Percentiles rank a stretch among this genome's conserved stretches.
Conservation (phyloP, 352 stramenopile genomes). For the Phytophthora pluvialis region DNA sequence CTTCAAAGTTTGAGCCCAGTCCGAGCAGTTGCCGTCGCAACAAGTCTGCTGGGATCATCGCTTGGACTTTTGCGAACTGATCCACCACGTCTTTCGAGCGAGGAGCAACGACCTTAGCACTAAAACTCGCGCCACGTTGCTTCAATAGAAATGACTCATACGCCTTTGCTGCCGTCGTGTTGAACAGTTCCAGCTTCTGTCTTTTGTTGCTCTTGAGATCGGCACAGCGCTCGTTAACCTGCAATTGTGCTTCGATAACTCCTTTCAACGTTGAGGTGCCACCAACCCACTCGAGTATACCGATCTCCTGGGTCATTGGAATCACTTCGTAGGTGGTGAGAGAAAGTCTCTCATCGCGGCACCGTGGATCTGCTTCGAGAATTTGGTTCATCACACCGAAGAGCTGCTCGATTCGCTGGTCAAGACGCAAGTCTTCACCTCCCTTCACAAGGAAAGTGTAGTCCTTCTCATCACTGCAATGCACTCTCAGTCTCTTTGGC, state of each 20-base stretch:
- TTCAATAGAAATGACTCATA: conserved; percentile 83
- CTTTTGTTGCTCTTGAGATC: conserved; percentile 75
- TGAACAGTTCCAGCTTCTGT: conserved; percentile 76
- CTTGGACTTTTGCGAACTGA: conserved; percentile 66
- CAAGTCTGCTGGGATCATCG: conserved; percentile 74
- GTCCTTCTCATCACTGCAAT: conserved; percentile 81
- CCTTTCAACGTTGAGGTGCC: conserved; percentile 81
- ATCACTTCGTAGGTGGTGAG: conserved; percentile 89
- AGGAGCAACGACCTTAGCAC: conserved; percentile 69
- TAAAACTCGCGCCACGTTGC: conserved; percentile 70
- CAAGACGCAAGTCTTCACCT: conserved; percentile 91
- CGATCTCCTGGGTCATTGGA: conserved; percentile 86
- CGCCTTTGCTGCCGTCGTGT: conserved; percentile 69
- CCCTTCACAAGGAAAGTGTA: conserved; percentile 92
- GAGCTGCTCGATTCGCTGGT: conserved; percentile 93
- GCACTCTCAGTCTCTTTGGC: conserved; percentile 83
- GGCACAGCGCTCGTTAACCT: conserved; percentile 62
- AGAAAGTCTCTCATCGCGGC: conserved; percentile 65
- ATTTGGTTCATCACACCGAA: conserved; percentile 94
- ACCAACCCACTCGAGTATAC: conserved; percentile 86
- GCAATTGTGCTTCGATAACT: conserved; percentile 76
- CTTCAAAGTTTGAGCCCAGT: conserved; percentile 75
- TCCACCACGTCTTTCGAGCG: conserved; percentile 52
- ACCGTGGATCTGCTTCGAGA: conserved; percentile 66
- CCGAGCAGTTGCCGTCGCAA: conserved; percentile 78